phyloP scores from a whole-genome alignment of 2,329 filamentous ascomycete species.

The Fusarium robinianum region DNA sequence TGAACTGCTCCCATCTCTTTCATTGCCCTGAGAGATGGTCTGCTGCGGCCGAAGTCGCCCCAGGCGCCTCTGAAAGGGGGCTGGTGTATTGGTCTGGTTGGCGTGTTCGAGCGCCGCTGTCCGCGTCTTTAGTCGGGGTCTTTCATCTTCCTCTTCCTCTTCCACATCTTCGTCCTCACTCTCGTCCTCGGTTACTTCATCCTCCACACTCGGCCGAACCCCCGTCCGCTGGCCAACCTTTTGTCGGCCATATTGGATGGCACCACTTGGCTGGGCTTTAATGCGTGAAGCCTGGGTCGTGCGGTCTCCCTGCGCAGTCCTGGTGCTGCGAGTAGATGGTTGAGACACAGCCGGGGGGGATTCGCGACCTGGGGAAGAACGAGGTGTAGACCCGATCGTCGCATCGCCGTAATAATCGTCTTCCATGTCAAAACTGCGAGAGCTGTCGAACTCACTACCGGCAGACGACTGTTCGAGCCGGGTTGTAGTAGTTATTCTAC shows the following conservation, averaged over 20 bases:
- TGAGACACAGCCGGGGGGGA: conserved; percentile 2
- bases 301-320: conserved; percentile 2
- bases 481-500: too few species aligned
- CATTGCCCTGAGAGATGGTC: neutral
- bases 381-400: conserved; percentile 42
- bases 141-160: conserved; percentile 11
- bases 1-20: conserved; percentile 5
- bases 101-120: neutral
- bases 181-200: conserved; percentile 1
- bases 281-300: conserved; percentile 3
- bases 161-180: conserved; percentile 6
- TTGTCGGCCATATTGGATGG: neutral
- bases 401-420: conserved; percentile 45
- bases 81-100: conserved; percentile 30
- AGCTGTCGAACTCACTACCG: conserved; percentile 39
- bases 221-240: conserved; percentile 1
- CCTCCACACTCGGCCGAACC: neutral
- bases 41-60: too few species aligned
- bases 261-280: neutral
- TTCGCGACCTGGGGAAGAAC: conserved; percentile 7
- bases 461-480: conserved; percentile 8
- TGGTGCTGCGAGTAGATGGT: neutral
- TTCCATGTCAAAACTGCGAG: conserved; percentile 44
- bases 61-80: conserved; percentile 15
- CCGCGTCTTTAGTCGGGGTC: neutral